These are phyloP conservation scores for Aspergillus puulaauensis DNA, from an alignment of 2,329 filamentous ascomycete genomes.

Conservation along the genomic window DNA sequence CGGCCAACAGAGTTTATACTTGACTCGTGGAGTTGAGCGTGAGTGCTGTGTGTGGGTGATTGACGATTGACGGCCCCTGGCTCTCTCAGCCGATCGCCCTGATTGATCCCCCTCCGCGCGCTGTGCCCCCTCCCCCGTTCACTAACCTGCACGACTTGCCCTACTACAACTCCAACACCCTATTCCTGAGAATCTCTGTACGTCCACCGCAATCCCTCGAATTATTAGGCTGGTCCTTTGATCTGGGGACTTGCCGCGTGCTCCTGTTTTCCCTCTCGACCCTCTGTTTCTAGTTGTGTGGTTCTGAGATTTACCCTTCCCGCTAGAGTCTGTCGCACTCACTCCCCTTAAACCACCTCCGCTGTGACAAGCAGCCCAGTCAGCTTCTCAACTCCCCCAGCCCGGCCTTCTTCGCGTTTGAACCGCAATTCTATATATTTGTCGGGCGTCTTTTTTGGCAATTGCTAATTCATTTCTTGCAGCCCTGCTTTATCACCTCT, in stretches of 20 bases:
- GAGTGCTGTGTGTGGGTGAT: conserved; percentile 3
- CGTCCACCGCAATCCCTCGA: conserved; percentile 8
- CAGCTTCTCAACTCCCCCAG: conserved; percentile 13
- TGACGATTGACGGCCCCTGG: not conserved
- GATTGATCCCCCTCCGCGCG: conserved; percentile 13
- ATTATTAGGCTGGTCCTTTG: conserved; percentile 23
- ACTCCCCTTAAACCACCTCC: conserved; percentile 25
- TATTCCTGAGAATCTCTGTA: conserved; percentile 6
- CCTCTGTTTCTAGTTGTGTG: conserved; percentile 16
- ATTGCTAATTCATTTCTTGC: conserved; percentile 5
- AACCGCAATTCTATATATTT: conserved; percentile 9
- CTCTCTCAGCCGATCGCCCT: conserved; percentile 15
- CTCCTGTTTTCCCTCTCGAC: conserved; percentile 5
- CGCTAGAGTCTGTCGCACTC: conserved; percentile 23
- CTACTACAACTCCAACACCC: conserved; percentile 9
- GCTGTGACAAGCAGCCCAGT: conserved; percentile 17
- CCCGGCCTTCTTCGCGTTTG: conserved; percentile 10
- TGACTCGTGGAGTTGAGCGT: not conserved
- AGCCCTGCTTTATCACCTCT: conserved; percentile 9
- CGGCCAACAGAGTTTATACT: not conserved
- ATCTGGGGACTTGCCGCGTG: conserved; percentile 10
- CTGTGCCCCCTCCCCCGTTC: conserved; percentile 9
- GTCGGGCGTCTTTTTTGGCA: not conserved
- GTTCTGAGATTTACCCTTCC: conserved; percentile 22
- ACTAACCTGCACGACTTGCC: conserved; percentile 8